Conservation (phyloP, 1,139 yeast species). For the Groenewaldozyma auringiensis region DNA sequence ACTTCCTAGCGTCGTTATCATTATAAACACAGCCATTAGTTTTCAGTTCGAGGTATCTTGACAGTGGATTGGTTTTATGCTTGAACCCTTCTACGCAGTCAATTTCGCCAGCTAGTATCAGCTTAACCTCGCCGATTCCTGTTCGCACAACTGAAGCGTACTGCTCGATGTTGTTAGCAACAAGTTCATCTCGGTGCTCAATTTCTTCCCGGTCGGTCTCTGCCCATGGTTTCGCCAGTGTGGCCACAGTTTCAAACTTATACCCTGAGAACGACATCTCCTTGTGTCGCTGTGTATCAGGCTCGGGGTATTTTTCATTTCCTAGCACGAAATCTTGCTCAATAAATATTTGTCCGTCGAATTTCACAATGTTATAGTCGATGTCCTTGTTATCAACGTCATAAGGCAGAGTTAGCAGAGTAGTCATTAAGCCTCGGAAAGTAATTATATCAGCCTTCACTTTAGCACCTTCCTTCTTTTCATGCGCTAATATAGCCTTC, state of each 20-base stretch:
- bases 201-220: constrained; percentile 55
- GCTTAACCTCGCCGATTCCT: constrained; percentile 66
- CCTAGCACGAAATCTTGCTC: constrained; percentile 48
- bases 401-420: constrained; percentile 55
- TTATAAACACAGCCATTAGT: constrained; percentile 52
- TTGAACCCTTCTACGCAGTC: constrained; percentile 82
- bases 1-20: constrained; percentile 47
- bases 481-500: constrained; percentile 50
- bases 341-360: constrained; percentile 82
- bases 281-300: constrained; percentile 23
- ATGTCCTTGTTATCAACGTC: constrained; percentile 45
- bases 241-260: constrained; percentile 75
- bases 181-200: constrained; percentile 50
- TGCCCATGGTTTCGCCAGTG: constrained; percentile 72
- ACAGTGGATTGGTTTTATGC: constrained; percentile 47
- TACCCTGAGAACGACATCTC: constrained; percentile 43
- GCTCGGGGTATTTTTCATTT: constrained; percentile 14
- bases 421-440: constrained; percentile 75
- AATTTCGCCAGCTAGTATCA: constrained; percentile 81
- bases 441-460: constrained; percentile 62
- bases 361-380: constrained; percentile 52
- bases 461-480: constrained; percentile 37
- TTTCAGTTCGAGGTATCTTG: constrained; percentile 81
- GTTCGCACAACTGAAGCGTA: constrained; percentile 72
- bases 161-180: constrained; percentile 67